Percentiles rank a stretch among this genome's conserved stretches.
phyloP scores from a whole-genome alignment of 306 rosid species.

The Inga laurina region DNA sequence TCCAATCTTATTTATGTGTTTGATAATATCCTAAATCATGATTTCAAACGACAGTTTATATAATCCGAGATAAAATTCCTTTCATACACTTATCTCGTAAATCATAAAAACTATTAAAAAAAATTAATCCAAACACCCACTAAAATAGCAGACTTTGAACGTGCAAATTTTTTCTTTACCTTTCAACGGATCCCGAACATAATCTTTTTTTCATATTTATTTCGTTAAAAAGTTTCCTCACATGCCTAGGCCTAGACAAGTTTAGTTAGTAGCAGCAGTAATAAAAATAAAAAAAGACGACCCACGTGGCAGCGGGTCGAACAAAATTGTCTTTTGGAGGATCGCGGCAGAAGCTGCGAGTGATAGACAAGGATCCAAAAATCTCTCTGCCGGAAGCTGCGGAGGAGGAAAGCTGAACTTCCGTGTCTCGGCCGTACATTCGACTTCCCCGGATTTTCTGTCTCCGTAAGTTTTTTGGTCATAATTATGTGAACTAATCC shows the following conservation, averaged over 20 bases:
- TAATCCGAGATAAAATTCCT: too few relatives aligned
- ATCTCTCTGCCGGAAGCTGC: not conserved
- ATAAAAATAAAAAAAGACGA: not conserved
- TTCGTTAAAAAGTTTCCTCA: not conserved
- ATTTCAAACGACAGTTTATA: too few relatives aligned
- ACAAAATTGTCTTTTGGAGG: not conserved
- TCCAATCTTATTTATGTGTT: too few relatives aligned
- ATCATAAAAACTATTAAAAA: too few relatives aligned
- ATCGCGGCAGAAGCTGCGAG: too few relatives aligned
- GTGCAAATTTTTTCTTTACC: too few relatives aligned
- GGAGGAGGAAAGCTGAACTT: not conserved
- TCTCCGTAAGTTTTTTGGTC: not conserved
- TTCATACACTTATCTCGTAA: too few relatives aligned
- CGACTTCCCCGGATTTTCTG: not conserved
- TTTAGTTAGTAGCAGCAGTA: not conserved
- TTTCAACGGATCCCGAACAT: too few relatives aligned
- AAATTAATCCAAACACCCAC: too few relatives aligned
- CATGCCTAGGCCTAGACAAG: not conserved
- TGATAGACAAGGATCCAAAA: not conserved
- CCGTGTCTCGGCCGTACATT: not conserved
- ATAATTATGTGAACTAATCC: not conserved
- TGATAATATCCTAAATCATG: too few relatives aligned
- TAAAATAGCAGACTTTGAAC: too few relatives aligned
- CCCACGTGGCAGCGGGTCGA: constrained; percentile 5
- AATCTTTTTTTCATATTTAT: too few relatives aligned